These are phyloP conservation scores for Magnolia kwangsiensis DNA, from an alignment of 164 flowering plant genomes.

Conservation along the genomic window DNA sequence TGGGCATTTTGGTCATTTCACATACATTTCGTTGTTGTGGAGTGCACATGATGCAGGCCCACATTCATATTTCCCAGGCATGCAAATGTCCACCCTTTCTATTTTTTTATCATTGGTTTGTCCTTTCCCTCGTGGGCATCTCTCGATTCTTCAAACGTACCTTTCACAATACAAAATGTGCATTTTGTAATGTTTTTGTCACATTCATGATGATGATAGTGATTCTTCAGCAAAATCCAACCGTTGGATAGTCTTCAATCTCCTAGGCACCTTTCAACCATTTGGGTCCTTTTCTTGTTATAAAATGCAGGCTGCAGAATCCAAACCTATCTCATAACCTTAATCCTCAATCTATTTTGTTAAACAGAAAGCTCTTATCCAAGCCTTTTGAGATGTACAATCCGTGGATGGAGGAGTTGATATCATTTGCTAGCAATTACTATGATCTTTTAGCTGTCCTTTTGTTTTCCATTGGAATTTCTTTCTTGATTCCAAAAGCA, in stretches of 20 bases:
- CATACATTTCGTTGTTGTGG: too few relatives aligned
- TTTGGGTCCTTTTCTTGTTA: background rate
- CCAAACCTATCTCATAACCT: background rate
- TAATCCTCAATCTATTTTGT: background rate
- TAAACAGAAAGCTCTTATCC: background rate
- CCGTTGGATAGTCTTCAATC: background rate
- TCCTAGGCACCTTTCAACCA: background rate
- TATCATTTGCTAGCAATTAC: constrained; percentile 1
- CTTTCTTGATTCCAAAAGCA: constrained; percentile 2
- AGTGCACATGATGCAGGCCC: too few relatives aligned
- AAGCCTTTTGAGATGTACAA: constrained; percentile 1
- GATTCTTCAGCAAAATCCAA: too few relatives aligned
- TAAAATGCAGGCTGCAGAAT: background rate
- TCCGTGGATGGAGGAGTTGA: constrained; percentile 24
- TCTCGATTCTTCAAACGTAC: too few relatives aligned
- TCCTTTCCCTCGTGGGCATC: too few relatives aligned
- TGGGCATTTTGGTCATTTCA: too few relatives aligned
- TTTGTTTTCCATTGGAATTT: constrained; percentile 10
- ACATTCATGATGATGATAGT: too few relatives aligned
- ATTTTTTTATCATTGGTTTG: too few relatives aligned
- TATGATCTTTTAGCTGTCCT: constrained; percentile 12
- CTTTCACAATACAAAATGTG: too few relatives aligned
- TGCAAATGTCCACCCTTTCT: too few relatives aligned
- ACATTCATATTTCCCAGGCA: too few relatives aligned
- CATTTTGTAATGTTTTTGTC: too few relatives aligned